A percentile compares a stretch with the other conserved stretches of the same genome.
phyloP scores from a whole-genome alignment of 208 protist species.

The Crithidia thermophila region DNA sequence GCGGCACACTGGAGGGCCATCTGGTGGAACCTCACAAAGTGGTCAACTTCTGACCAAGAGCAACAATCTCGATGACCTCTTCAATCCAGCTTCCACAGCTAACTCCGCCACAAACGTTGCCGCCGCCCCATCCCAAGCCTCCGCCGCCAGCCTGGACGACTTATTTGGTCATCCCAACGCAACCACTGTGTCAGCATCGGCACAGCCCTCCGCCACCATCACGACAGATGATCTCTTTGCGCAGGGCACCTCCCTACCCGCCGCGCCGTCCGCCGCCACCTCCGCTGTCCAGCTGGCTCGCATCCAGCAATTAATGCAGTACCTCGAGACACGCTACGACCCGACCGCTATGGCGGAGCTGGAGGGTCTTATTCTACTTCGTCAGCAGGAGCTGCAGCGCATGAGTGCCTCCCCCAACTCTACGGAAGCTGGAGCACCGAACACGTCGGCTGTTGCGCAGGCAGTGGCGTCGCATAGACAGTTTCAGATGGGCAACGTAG shows the following conservation, averaged over 20 bases:
- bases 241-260: no score
- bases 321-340: slow-evolving; percentile 15
- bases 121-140: neutral
- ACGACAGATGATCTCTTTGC: slow-evolving; percentile 17
- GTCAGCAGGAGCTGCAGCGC: slow-evolving; percentile 5
- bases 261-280: no score
- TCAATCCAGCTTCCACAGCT: neutral
- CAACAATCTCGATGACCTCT: neutral
- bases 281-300: slow-evolving; percentile 1
- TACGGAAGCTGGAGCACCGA: neutral
- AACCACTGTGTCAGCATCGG: neutral
- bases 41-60: neutral
- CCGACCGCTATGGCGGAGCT: slow-evolving; percentile 7
- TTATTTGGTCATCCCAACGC: slow-evolving; percentile 3
- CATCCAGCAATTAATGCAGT: slow-evolving; percentile 11
- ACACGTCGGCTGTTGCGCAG: neutral
- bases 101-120: neutral
- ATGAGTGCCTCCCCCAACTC: neutral
- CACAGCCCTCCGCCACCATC: neutral
- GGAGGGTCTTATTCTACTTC: slow-evolving; percentile 5
- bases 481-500: slow-evolving; percentile 12
- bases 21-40: no score
- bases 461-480: slow-evolving; percentile 5
- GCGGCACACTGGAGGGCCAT: neutral
- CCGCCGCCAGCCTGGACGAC: neutral